Conservation (phyloP, 2,329 filamentous ascomycete genomes). For the Byssoonygena ceratinophila region DNA sequence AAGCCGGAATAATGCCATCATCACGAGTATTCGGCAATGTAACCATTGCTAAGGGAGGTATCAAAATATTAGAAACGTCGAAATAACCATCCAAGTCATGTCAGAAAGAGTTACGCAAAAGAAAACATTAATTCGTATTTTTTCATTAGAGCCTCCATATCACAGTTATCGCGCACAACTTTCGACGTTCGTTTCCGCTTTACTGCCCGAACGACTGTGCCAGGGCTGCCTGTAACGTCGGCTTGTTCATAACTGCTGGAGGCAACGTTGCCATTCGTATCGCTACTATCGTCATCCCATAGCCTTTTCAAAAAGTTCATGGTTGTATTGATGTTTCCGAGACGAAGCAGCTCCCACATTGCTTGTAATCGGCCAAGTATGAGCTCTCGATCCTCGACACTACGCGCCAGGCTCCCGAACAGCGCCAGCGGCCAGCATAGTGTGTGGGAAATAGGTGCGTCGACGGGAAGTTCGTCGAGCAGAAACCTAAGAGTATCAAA, state of each 20-base stretch:
- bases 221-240: neutral
- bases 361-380: slow-evolving; percentile 9
- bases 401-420: slow-evolving; percentile 10
- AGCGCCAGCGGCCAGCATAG: slow-evolving; percentile 12
- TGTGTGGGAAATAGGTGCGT: slow-evolving; percentile 13
- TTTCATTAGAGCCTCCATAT: slow-evolving; percentile 14
- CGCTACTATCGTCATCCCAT: slow-evolving; percentile 6
- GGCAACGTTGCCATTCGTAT: neutral
- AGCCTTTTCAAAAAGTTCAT: slow-evolving; percentile 10
- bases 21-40: no score
- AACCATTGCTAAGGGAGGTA: neutral
- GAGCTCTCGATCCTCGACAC: slow-evolving; percentile 1
- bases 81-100: neutral
- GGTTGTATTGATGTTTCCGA: slow-evolving; percentile 11
- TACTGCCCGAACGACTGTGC: neutral
- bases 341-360: slow-evolving; percentile 11
- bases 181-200: slow-evolving; percentile 1
- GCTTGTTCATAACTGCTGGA: neutral
- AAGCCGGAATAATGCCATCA: no score
- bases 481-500: slow-evolving; percentile 3
- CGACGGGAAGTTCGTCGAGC: slow-evolving; percentile 6
- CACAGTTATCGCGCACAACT: neutral
- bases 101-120: slow-evolving; percentile 8
- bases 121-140: slow-evolving; percentile 12
- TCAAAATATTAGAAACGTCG: neutral